A percentile compares a stretch with the other conserved stretches of the same genome.
These are phyloP conservation scores for Xylaria sp. DNA, from an alignment of 2,329 filamentous ascomycete genomes.

Conservation along the genomic window DNA sequence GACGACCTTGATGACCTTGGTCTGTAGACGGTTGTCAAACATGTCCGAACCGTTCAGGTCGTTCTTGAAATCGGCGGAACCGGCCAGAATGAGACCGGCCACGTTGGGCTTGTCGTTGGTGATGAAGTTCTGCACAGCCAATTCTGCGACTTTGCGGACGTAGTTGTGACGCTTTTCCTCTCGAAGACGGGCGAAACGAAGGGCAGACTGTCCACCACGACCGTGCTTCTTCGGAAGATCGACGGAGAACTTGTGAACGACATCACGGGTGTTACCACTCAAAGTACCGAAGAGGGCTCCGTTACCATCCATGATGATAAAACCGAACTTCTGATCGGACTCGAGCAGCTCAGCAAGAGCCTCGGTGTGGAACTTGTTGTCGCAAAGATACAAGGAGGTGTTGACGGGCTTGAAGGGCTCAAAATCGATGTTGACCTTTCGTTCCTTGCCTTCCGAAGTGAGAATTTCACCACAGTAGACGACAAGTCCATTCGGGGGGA, in stretches of 20 bases:
- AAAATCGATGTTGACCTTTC: conserved; percentile 99
- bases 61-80: conserved; percentile 99
- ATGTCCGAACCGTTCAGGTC: conserved; percentile 96
- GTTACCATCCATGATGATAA: conserved; percentile 99
- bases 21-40: conserved; percentile 85
- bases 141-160: conserved; percentile 94
- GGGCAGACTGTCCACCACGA: conserved; percentile 97
- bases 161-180: conserved; percentile 99
- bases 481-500: conserved; percentile 93
- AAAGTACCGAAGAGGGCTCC: conserved; percentile 94
- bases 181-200: conserved; percentile 98
- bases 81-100: conserved; percentile 87
- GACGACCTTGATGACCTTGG: conserved; percentile 98
- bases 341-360: conserved; percentile 94
- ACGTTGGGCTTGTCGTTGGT: conserved; percentile 98
- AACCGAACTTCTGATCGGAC: conserved; percentile 98
- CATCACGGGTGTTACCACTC: conserved; percentile 93
- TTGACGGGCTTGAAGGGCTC: conserved; percentile 99
- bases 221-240: conserved; percentile 99
- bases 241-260: conserved; percentile 97
- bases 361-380: conserved; percentile 99
- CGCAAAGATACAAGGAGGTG: conserved; percentile 96
- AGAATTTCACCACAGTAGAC: conserved; percentile 99
- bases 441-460: conserved; percentile 95
- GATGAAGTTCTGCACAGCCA: conserved; percentile 98